Conservation (phyloP, 2,329 filamentous ascomycete genomes). For the Aspergillus clavatus region DNA sequence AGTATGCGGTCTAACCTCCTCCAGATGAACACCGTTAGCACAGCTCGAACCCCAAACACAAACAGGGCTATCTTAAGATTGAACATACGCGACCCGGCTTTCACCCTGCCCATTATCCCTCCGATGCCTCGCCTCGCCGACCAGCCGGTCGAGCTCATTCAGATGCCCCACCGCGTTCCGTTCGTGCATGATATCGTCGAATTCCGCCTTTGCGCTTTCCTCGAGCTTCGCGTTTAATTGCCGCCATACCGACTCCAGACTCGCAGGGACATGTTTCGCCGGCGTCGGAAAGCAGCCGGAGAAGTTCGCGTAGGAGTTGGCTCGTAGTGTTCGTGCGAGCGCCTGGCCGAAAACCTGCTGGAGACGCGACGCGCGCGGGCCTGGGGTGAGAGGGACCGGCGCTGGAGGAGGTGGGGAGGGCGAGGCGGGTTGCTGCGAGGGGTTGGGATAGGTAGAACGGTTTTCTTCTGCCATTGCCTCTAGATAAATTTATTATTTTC, state of each 20-base stretch:
- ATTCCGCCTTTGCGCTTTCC: slow-evolving; percentile 54
- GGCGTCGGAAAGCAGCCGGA: slow-evolving; percentile 60
- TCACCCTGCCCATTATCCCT: slow-evolving; percentile 42
- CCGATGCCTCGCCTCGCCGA: slow-evolving; percentile 54
- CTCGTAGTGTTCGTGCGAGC: slow-evolving; percentile 55
- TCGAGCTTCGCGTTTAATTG: slow-evolving; percentile 57
- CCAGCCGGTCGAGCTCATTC: slow-evolving; percentile 57
- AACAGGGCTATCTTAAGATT: slow-evolving; percentile 3
- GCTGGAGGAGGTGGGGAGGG: slow-evolving; percentile 51
- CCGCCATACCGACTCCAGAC: slow-evolving; percentile 53
- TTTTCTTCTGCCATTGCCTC: slow-evolving; percentile 18
- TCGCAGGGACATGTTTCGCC: slow-evolving; percentile 52
- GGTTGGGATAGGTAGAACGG: slow-evolving; percentile 11
- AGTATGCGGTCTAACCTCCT: slow-evolving; percentile 49
- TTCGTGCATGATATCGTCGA: slow-evolving; percentile 56
- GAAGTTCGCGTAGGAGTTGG: slow-evolving; percentile 59
- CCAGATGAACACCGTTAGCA: not conserved
- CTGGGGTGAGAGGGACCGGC: slow-evolving; percentile 51
- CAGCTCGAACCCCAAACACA: not conserved
- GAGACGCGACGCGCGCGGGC: slow-evolving; percentile 56
- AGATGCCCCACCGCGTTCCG: slow-evolving; percentile 53
- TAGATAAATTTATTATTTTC: slow-evolving; percentile 2
- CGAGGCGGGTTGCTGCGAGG: slow-evolving; percentile 25
- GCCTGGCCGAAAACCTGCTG: slow-evolving; percentile 58
- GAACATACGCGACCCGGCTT: slow-evolving; percentile 46